A percentile compares a stretch with the other conserved stretches of the same genome.
Conservation (phyloP, 2,329 filamentous ascomycete genomes). For the Plectosphaerella sp. region DNA sequence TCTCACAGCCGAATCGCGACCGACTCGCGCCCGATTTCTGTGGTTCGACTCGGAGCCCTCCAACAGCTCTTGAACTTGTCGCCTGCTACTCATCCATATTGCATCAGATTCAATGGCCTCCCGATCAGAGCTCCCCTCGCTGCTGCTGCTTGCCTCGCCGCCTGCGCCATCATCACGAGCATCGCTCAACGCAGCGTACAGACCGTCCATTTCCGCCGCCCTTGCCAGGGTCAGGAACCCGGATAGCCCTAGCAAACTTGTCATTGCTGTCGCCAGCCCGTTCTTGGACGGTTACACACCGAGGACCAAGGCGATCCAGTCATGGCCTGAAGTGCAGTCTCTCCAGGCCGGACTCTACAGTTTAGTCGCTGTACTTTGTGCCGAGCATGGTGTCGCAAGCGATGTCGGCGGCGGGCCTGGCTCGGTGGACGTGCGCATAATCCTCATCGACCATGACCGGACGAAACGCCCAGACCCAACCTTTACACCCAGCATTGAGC, state of each 20-base stretch:
- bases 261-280: conserved; percentile 58
- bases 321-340: conserved; percentile 67
- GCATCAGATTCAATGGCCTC: neutral
- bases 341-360: conserved; percentile 75
- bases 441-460: conserved; percentile 56
- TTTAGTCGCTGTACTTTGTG: conserved; percentile 68
- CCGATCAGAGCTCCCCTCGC: conserved; percentile 32
- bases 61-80: too few species aligned
- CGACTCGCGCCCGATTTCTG: too few species aligned
- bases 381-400: conserved; percentile 54
- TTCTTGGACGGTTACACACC: conserved; percentile 50
- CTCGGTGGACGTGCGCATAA: conserved; percentile 70
- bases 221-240: conserved; percentile 43
- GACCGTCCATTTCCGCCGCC: conserved; percentile 49
- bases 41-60: too few species aligned
- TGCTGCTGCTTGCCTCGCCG: conserved; percentile 61
- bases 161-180: conserved; percentile 48
- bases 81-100: too few species aligned
- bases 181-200: conserved; percentile 55
- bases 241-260: conserved; percentile 31
- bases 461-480: conserved; percentile 32
- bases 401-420: conserved; percentile 51
- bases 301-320: conserved; percentile 43
- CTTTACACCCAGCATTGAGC: conserved; percentile 29
- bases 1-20: too few species aligned